These are phyloP conservation scores for Babjeviella inositovora DNA, from an alignment of 805 yeast genomes.

Conservation along the genomic window DNA sequence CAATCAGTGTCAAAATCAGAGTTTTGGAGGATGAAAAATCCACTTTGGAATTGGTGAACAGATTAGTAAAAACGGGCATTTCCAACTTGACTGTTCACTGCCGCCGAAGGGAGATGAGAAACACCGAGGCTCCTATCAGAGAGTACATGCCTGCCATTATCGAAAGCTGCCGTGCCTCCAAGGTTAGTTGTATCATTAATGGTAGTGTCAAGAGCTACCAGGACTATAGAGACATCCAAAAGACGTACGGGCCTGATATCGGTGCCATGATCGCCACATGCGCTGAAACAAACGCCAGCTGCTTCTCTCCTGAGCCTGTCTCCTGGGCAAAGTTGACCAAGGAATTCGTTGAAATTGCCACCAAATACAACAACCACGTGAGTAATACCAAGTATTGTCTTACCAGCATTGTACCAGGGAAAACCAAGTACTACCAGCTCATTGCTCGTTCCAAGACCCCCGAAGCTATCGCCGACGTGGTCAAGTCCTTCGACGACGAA, in stretches of 20 bases:
- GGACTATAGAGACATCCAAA: constrained; percentile 37
- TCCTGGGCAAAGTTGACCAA: constrained; percentile 38
- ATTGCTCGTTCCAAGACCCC: constrained; percentile 39
- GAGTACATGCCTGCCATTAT: constrained; percentile 49
- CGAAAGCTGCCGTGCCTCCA: constrained; percentile 37
- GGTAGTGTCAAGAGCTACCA: constrained; percentile 49
- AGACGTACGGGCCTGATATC: constrained; percentile 35
- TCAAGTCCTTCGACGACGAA: constrained; percentile 15
- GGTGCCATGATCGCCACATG: constrained; percentile 92
- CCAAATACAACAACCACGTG: constrained; percentile 38
- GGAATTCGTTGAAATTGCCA: constrained; percentile 41
- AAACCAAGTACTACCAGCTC: constrained; percentile 36
- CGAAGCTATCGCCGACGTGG: constrained; percentile 25
- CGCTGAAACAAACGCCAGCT: constrained; percentile 79
- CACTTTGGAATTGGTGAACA: constrained; percentile 41
- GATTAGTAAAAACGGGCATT: constrained; percentile 65
- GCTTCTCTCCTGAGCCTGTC: constrained; percentile 32
- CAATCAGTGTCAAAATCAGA: constrained; percentile 85
- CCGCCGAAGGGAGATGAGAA: constrained; percentile 78
- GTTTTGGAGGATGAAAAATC: constrained; percentile 47
- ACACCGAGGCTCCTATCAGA: constrained; percentile 68
- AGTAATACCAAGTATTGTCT: constrained; percentile 75
- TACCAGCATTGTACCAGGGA: constrained; percentile 67
- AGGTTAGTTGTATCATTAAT: constrained; percentile 65
- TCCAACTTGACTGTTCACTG: constrained; percentile 82